Evolutionary conservation across 805 yeast species (phyloP).

Genomic region (Lachancea sp.): DNA sequence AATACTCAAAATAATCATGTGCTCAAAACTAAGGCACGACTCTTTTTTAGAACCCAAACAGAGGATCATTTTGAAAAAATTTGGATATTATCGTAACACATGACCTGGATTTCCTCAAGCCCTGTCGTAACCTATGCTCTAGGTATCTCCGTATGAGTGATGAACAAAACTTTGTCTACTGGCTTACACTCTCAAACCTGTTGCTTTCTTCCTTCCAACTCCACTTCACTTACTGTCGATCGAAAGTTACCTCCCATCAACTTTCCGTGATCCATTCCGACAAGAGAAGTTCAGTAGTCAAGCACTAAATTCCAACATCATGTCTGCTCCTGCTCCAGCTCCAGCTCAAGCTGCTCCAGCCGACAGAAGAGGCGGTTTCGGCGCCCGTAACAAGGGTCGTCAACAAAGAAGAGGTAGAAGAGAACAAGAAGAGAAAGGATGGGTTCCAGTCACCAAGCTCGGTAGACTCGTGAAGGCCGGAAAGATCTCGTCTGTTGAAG

Average conservation of each 20-base stretch:
- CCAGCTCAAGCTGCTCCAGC: constrained; percentile 29
- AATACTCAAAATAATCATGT: no score
- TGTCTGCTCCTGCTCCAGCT: constrained; percentile 41
- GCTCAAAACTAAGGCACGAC: no score
- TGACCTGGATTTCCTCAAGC: no score
- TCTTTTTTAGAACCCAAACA: no score
- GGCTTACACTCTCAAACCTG: neutral
- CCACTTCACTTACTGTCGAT: constrained; percentile 34
- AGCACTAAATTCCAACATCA: constrained; percentile 21
- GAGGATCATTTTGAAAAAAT: no score
- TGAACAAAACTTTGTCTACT: no score
- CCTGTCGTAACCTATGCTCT: neutral
- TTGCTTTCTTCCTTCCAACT: neutral
- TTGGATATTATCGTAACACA: no score
- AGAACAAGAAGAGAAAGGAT: constrained; percentile 93
- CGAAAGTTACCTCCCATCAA: constrained; percentile 49
- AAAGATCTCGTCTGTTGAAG: constrained; percentile 93
- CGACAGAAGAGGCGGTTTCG: constrained; percentile 44
- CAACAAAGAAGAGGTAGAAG: constrained; percentile 67
- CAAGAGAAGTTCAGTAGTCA: constrained; percentile 16
- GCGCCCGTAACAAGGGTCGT: constrained; percentile 48
- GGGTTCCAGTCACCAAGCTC: constrained; percentile 99
- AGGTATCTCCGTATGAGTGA: no score
- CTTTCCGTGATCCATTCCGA: constrained; percentile 50
- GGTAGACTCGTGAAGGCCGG: constrained; percentile 99